phyloP scores from a whole-genome alignment of 108 stramenopile species.

The Cylindrotheca fusiformis region DNA sequence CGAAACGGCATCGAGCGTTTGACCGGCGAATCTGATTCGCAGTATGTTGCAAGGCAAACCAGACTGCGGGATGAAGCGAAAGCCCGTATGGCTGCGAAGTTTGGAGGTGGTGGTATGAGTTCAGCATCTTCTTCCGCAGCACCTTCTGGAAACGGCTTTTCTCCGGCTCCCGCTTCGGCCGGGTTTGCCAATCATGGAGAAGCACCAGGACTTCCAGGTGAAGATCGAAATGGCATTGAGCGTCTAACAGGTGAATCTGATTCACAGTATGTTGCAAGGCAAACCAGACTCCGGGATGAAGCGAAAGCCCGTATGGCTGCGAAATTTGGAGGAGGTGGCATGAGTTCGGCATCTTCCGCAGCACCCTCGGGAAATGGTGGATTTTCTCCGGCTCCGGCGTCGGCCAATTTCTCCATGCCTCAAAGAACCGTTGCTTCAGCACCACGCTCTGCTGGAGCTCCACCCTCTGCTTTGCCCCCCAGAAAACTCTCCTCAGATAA shows the following conservation, averaged over 20 bases:
- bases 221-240: conserved; percentile 86
- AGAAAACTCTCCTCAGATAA: conserved; percentile 10
- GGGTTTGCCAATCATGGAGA: conserved; percentile 21
- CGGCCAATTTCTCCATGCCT: neutral
- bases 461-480: neutral
- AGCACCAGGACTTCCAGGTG: conserved; percentile 67
- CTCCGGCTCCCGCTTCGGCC: conserved; percentile 15
- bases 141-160: conserved; percentile 23
- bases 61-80: conserved; percentile 78
- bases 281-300: conserved; percentile 79
- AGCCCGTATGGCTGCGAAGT: conserved; percentile 87
- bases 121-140: conserved; percentile 35
- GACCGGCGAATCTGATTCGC: conserved; percentile 85
- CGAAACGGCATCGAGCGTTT: conserved; percentile 84
- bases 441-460: conserved; percentile 24
- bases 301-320: conserved; percentile 87
- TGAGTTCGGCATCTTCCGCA: conserved; percentile 28
- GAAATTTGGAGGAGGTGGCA: conserved; percentile 75
- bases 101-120: conserved; percentile 60
- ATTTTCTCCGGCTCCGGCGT: conserved; percentile 12
- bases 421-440: conserved; percentile 3
- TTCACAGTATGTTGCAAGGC: conserved; percentile 87
- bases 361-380: conserved; percentile 34
- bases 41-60: conserved; percentile 90
- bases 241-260: conserved; percentile 88